A percentile compares a stretch with the other conserved stretches of the same genome.
Conservation (phyloP, 225 moss, liverwort and hornwort species). For the Marchantia polymorpha region DNA sequence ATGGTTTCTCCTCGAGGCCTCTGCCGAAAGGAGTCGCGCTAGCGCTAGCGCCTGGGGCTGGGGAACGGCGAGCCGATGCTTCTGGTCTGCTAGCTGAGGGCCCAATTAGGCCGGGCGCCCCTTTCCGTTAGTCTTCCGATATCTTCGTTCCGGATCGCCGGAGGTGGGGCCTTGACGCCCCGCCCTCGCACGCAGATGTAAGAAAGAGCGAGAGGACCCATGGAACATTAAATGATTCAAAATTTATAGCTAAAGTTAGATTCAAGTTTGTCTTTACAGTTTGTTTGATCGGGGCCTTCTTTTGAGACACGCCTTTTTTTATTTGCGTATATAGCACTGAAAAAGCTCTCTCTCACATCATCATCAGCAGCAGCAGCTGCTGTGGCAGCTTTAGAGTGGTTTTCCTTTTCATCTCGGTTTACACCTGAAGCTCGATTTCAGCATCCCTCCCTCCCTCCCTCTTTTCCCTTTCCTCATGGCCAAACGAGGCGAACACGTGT, state of each 20-base stretch:
- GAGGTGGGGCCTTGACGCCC: not conserved
- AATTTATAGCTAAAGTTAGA: conserved; percentile 1
- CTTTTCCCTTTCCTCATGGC: too few relatives aligned
- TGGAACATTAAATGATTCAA: not conserved
- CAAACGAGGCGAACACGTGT: too few relatives aligned
- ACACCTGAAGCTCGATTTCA: too few relatives aligned
- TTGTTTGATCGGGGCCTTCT: conserved; percentile 1
- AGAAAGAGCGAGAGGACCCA: not conserved
- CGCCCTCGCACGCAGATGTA: not conserved
- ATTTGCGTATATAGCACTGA: not conserved
- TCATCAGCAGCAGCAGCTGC: too few relatives aligned
- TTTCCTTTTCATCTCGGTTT: too few relatives aligned
- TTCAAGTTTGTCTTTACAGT: not conserved
- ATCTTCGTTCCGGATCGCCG: not conserved
- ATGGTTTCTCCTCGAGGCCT: not conserved
- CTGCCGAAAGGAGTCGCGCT: not conserved
- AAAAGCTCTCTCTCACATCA: too few relatives aligned
- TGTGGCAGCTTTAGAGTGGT: too few relatives aligned
- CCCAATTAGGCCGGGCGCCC: not conserved
- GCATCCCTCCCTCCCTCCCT: too few relatives aligned
- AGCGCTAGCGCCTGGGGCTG: not conserved
- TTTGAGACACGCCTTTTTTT: not conserved
- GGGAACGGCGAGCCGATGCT: too few relatives aligned
- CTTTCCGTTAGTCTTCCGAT: not conserved
- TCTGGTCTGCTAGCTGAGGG: not conserved